Evolutionary conservation across 306 rosid species (phyloP), one percentile per base, ranked within the genome.

Genomic region (Astragalus glycyphyllos): DNA sequence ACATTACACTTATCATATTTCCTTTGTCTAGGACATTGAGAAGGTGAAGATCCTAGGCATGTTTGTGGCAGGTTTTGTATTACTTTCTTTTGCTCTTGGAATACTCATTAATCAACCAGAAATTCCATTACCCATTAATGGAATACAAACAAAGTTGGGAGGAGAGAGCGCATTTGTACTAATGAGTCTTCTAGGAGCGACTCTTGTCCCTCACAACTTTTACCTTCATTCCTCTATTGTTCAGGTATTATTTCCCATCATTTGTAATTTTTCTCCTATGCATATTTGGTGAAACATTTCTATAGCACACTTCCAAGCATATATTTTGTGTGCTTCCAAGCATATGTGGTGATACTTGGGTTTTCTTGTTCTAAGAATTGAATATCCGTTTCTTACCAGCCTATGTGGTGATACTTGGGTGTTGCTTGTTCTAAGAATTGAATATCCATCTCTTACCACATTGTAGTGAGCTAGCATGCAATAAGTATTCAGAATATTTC

Each of bases 171-270:
- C 90, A 17, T 95, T 89, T 77, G 78, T 90, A 62, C 81, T 95
- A 38, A 95, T 95, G 97, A 86, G 93, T 82, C 95, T 95, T 80
- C 89, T 95, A 59, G 99, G 99, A 81, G 96, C 99, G 69, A 89
- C 84, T 72, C 81, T 95, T 69, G 89, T 89, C 84, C 99, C 99
- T 79, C 99, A 95, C 80, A 91, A 88, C 82, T 81, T 95, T 69
- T 91, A 91, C 84, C 90, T 95, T 72, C 92, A 95, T 85, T 95
- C 99, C 56, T 87, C 92, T 57, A 68, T 95, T 77, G 96, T 95
- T 79, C 94, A 89, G 97, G 99, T 95, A 79, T 81, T 60, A 71
- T 41, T 83, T 72, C 49, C 55, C 70, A 58, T 67, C 32, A 8
- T 56, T 44, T 38, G 29, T 83, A 34, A 4, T 44, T 14, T 45